Evolutionary conservation across 192 early-diverging fungal species (phyloP).

Genomic region (Umbelopsis vinacea): DNA sequence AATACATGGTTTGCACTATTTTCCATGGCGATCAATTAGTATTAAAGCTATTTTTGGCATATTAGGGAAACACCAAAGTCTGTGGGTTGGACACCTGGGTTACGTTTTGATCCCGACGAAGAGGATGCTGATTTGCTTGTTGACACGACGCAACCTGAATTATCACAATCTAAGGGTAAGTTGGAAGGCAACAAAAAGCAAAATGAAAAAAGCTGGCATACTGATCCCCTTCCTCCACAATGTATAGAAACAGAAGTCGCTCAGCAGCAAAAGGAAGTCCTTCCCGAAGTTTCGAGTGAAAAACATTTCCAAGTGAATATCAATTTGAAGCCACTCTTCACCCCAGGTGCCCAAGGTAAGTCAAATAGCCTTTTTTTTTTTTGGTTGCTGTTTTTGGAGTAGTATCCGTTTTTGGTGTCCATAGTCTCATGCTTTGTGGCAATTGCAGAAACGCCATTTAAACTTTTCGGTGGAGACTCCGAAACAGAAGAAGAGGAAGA

Average conservation of each 20-base stretch:
- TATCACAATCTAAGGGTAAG: not conserved
- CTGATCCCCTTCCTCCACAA: too few species aligned
- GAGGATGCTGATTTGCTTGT: conserved; percentile 32
- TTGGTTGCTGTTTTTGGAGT: not conserved
- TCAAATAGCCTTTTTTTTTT: too few species aligned
- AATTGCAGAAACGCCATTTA: conserved; percentile 42
- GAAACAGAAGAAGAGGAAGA: conserved; percentile 33
- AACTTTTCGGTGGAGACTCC: conserved; percentile 49
- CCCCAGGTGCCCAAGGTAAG: conserved; percentile 35
- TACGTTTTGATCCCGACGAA: conserved; percentile 58
- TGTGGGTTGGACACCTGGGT: conserved; percentile 31
- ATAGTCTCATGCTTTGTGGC: not conserved
- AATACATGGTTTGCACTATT: not conserved
- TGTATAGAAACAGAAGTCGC: not conserved
- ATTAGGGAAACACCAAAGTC: not conserved
- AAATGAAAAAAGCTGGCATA: too few species aligned
- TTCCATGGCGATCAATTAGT: not conserved
- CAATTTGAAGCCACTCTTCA: conserved; percentile 44
- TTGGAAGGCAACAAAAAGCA: not conserved
- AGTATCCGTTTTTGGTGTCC: not conserved
- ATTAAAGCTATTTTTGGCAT: not conserved
- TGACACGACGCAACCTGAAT: not conserved
- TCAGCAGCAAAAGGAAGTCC: conserved; percentile 1
- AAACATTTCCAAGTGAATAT: conserved; percentile 45
- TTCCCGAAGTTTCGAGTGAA: conserved; percentile 42